Conservation (phyloP, 2,329 filamentous ascomycete genomes). For the Ascochyta clinopodiicola region DNA sequence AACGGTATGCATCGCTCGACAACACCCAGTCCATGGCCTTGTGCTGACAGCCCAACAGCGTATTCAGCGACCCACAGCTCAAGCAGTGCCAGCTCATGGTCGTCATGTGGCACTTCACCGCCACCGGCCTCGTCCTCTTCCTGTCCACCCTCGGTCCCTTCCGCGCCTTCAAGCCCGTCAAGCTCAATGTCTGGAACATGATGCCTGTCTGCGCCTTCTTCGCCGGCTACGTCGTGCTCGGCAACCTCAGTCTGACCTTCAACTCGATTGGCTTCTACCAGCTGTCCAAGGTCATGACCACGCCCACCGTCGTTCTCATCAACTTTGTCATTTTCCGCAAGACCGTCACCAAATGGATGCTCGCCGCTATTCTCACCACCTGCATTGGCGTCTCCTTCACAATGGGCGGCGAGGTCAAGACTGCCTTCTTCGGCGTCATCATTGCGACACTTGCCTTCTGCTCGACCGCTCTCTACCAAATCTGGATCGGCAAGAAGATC, state of each 20-base stretch:
- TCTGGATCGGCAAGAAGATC: slow-evolving; percentile 59
- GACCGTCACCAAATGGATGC: slow-evolving; percentile 50
- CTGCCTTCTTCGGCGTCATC: slow-evolving; percentile 51
- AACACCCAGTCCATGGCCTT: background rate
- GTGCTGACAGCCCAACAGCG: slow-evolving; percentile 44
- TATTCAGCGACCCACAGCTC: slow-evolving; percentile 54
- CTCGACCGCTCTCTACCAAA: slow-evolving; percentile 56
- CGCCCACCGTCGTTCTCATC: slow-evolving; percentile 54
- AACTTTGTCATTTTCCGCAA: slow-evolving; percentile 55
- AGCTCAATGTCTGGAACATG: slow-evolving; percentile 53
- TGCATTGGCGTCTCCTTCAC: slow-evolving; percentile 55
- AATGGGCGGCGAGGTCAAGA: slow-evolving; percentile 51
- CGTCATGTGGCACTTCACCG: slow-evolving; percentile 57
- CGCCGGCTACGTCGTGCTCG: slow-evolving; percentile 55
- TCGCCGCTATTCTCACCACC: slow-evolving; percentile 51
- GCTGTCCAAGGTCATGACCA: slow-evolving; percentile 58
- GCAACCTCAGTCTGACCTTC: slow-evolving; percentile 55
- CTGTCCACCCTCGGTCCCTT: slow-evolving; percentile 52
- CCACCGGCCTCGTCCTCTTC: slow-evolving; percentile 53
- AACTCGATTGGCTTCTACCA: slow-evolving; percentile 58
- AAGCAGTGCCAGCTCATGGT: slow-evolving; percentile 55
- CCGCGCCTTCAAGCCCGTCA: slow-evolving; percentile 54
- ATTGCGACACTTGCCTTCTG: slow-evolving; percentile 54
- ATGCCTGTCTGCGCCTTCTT: slow-evolving; percentile 56
- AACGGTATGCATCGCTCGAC: slow-evolving; percentile 43